A percentile compares a stretch with the other conserved stretches of the same genome.
phyloP scores from a whole-genome alignment of 2,329 filamentous ascomycete species.

The Alternaria triticimaculans region DNA sequence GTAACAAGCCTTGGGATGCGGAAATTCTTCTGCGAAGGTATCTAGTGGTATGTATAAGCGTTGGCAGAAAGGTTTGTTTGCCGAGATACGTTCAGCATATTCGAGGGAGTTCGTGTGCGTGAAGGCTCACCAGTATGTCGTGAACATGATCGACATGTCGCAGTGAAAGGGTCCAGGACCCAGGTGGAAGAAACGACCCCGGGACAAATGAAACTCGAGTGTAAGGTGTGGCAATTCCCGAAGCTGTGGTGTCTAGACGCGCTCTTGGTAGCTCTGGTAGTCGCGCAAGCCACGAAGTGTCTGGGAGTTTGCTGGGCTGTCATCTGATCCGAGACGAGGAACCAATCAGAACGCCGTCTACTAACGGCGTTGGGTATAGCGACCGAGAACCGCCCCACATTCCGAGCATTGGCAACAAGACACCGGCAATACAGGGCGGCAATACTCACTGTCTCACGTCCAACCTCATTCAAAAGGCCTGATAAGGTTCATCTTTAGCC shows the following conservation, averaged over 20 bases:
- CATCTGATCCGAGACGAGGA: neutral
- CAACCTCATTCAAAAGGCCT: neutral
- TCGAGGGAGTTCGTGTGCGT: neutral
- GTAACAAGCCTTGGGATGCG: neutral
- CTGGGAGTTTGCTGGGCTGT: neutral
- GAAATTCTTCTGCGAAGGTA: neutral
- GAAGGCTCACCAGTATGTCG: neutral
- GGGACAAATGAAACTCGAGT: neutral
- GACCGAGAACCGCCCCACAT: neutral
- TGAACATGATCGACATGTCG: neutral
- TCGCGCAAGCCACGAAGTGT: neutral
- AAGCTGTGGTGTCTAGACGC: neutral
- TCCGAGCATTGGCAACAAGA: neutral
- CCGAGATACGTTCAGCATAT: neutral
- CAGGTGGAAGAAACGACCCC: neutral
- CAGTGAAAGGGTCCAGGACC: neutral
- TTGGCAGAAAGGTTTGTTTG: neutral
- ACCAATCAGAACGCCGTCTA: neutral
- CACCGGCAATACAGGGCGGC: neutral
- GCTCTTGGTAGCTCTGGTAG: neutral
- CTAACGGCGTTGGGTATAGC: neutral
- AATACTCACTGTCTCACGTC: neutral
- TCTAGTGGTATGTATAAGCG: neutral
- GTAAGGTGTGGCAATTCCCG: neutral
- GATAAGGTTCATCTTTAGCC: slow-evolving; percentile 9